These are phyloP conservation scores for Daldinia sp. DNA, from an alignment of 2,329 filamentous ascomycete species.

Conservation along the genomic window DNA sequence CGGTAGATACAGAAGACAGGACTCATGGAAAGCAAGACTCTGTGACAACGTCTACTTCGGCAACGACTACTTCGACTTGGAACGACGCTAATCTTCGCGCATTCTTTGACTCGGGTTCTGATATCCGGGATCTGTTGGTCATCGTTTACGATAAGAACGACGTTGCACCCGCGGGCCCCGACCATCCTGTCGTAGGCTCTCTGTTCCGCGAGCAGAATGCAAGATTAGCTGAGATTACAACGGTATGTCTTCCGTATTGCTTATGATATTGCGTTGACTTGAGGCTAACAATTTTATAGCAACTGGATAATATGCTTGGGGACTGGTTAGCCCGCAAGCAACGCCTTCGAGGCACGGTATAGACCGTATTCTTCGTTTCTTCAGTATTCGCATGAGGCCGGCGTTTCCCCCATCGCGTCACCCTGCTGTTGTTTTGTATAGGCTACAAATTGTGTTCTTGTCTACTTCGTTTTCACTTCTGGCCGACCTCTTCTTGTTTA, in stretches of 20 bases:
- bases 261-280: neutral
- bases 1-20: constrained; percentile 63
- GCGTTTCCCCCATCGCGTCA: constrained; percentile 33
- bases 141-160: constrained; percentile 94
- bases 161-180: constrained; percentile 80
- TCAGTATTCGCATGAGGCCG: constrained; percentile 35
- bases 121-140: constrained; percentile 88
- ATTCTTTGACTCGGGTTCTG: constrained; percentile 90
- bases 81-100: constrained; percentile 86
- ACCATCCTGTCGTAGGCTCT: constrained; percentile 84
- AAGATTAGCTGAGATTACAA: constrained; percentile 86
- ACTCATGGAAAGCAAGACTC: constrained; percentile 61
- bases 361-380: constrained; percentile 37
- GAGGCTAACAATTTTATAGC: constrained; percentile 55
- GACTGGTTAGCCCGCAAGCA: constrained; percentile 82
- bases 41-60: constrained; percentile 66
- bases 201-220: constrained; percentile 90
- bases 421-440: constrained; percentile 28
- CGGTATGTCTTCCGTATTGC: constrained; percentile 60
- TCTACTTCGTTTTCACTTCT: constrained; percentile 33
- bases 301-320: constrained; percentile 88
- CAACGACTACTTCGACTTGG: constrained; percentile 76
- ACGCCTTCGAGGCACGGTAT: constrained; percentile 67
- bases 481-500: constrained; percentile 10
- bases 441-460: constrained; percentile 33